Evolutionary conservation across 495 filamentous ascomycete genomes (phyloP).

Genomic region (Aspergillus cavernicola): DNA sequence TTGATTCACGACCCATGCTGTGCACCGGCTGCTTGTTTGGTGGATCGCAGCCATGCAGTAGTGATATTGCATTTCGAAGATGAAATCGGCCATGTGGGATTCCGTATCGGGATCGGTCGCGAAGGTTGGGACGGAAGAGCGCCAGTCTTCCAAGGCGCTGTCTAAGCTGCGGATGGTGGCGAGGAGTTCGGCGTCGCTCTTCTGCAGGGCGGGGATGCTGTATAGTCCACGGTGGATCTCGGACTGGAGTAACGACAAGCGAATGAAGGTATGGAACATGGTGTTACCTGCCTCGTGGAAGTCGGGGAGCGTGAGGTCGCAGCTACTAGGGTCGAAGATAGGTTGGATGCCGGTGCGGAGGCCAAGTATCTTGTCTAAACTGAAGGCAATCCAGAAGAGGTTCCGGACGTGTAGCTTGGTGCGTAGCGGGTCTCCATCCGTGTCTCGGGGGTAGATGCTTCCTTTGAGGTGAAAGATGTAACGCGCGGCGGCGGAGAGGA

Average conservation of each 20-base stretch:
- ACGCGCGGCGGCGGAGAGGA: not conserved
- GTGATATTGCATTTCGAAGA: slow-evolving; percentile 3
- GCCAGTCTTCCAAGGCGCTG: not conserved
- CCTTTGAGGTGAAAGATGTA: slow-evolving; percentile 5
- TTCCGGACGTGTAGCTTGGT: slow-evolving; percentile 14
- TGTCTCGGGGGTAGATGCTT: not conserved
- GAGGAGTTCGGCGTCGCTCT: slow-evolving; percentile 3
- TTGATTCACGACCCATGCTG: slow-evolving; percentile 1
- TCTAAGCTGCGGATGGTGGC: slow-evolving; percentile 6
- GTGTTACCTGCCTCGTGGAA: not conserved
- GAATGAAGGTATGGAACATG: not conserved
- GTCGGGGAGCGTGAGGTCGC: slow-evolving; percentile 23
- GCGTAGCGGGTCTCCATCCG: not conserved
- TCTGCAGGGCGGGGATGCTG: not conserved
- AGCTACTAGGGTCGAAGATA: slow-evolving; percentile 21
- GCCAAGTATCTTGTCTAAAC: slow-evolving; percentile 28
- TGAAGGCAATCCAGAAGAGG: slow-evolving; percentile 33
- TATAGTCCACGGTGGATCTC: not conserved
- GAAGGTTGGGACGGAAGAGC: not conserved
- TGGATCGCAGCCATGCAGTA: slow-evolving; percentile 9
- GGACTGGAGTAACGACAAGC: not conserved
- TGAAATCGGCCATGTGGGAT: not conserved
- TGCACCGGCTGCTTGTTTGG: slow-evolving; percentile 4
- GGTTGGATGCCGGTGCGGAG: slow-evolving; percentile 26
- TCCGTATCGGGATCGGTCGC: not conserved